phyloP scores from a whole-genome alignment of 2,329 filamentous ascomycete species.

The Tympanopsis confertula region DNA sequence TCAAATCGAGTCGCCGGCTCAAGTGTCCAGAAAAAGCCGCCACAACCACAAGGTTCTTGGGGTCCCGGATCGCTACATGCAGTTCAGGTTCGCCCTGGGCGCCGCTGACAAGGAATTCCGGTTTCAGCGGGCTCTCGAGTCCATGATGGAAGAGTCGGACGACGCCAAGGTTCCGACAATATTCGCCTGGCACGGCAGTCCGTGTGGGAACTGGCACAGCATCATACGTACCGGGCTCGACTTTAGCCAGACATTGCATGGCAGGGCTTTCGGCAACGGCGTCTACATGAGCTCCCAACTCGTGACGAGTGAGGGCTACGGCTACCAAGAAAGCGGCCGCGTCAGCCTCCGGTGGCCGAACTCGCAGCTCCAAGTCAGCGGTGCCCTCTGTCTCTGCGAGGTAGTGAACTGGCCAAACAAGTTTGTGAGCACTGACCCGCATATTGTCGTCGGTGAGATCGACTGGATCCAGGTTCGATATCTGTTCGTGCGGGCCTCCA shows the following conservation, averaged over 20 bases:
- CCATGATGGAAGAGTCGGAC: conserved; percentile 17
- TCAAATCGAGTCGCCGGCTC: conserved; percentile 43
- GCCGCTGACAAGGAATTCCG: conserved; percentile 74
- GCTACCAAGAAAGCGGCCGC: conserved; percentile 1
- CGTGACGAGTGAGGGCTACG: conserved; percentile 42
- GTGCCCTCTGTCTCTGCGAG: conserved; percentile 68
- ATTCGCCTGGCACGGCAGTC: conserved; percentile 80
- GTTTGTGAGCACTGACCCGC: conserved; percentile 43
- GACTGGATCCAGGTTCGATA: conserved; percentile 90
- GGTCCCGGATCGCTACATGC: conserved; percentile 57
- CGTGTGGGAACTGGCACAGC: conserved; percentile 71
- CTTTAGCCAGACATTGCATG: conserved; percentile 49
- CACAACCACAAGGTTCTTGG: conserved; percentile 39
- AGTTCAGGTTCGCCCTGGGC: conserved; percentile 81
- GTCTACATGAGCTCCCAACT: conserved; percentile 65
- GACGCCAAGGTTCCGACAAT: conserved; percentile 49
- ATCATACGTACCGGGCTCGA: conserved; percentile 76
- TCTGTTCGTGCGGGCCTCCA: conserved; percentile 47
- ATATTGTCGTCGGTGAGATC: conserved; percentile 61
- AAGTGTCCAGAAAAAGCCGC: conserved; percentile 4
- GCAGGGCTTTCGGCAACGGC: conserved; percentile 65
- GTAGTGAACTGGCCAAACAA: conserved; percentile 62
- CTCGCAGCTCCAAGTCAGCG: conserved; percentile 47
- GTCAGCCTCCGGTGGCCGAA: conserved; percentile 41
- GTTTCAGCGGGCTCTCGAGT: conserved; percentile 53